Base-by-base conservation (phyloP, 345 rosid genomes). In the Excoecaria agallocha region DNA sequence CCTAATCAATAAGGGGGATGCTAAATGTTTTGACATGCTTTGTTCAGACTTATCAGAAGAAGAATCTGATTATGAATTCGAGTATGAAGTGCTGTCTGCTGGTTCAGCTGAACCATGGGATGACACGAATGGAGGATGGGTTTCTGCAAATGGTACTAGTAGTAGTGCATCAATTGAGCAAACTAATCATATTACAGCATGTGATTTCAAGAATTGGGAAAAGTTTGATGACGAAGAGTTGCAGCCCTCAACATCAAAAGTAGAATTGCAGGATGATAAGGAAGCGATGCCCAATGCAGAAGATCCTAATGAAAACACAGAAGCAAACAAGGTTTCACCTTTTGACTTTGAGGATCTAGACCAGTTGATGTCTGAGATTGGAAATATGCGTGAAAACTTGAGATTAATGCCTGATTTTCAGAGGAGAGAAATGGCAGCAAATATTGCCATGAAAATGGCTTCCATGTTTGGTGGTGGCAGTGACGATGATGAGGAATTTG, bases 371-470 rank as follows among this genome's bases (percentile, higher is more conserved):
- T 88, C 92, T 10, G 96, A 93, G 86, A 91, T 95, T 60, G 96
- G 96, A 74, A 95, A 91, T 75, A 85, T 87, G 55, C 93, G 97
- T 19, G 84, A 84, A 75, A 89, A 83, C 85, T 81, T 89, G 76
- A 84, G 92, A 74, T 85, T 93, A 80, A 86, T 91, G 97, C 97
- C 98, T 20, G 97, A 93, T 85, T 90, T 88, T 69, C 96, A 91
- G 68, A 88, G 97, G 81, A 89, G 90, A 83, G 98, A 89, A 84
- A 86, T 90, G 93, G 99, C 99, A 65, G 97, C 93, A 3, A 89
- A 83, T 41, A 71, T 95, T 66, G 97, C 98, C 61, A 78, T 91
- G 88, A 91, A 93, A 88, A 90, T 93, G 96, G 98, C 96, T 73
- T 55, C 89, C 72, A 95, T 91, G 94, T 91, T 95, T 82, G 97